A percentile compares a stretch with the other conserved stretches of the same genome.
phyloP scores from a whole-genome alignment of 805 yeast genomes.

The Candida khao-thaluensis region DNA sequence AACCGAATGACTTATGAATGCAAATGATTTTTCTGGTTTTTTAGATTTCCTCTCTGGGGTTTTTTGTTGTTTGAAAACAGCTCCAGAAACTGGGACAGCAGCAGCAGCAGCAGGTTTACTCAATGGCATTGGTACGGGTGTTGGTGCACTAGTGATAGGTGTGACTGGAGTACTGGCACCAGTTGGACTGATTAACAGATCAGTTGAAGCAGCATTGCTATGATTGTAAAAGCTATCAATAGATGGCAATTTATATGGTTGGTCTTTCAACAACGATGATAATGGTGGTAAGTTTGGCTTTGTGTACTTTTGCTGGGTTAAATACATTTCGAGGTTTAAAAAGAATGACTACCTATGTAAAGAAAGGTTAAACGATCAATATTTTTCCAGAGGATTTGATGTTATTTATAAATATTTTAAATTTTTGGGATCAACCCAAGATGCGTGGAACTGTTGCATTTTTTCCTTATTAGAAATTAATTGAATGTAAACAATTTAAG shows the following conservation, averaged over 20 bases:
- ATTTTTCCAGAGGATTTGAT: not conserved
- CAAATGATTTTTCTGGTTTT: constrained; percentile 47
- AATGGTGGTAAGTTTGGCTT: constrained; percentile 42
- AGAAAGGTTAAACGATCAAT: not conserved
- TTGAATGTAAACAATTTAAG: constrained; percentile 12
- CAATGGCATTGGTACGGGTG: constrained; percentile 5
- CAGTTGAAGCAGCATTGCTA: constrained; percentile 5
- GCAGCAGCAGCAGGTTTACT: too few relatives aligned
- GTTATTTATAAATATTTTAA: constrained; percentile 5
- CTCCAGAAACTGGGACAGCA: too few relatives aligned
- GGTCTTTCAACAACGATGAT: constrained; percentile 29
- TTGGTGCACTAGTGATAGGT: constrained; percentile 9
- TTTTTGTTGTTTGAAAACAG: not conserved
- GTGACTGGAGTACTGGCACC: constrained; percentile 6
- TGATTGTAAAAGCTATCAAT: constrained; percentile 11
- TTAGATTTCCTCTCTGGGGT: constrained; percentile 6
- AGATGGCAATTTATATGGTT: constrained; percentile 13
- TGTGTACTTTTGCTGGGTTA: constrained; percentile 36
- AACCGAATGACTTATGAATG: constrained; percentile 92
- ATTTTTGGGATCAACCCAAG: constrained; percentile 4
- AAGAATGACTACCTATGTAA: not conserved
- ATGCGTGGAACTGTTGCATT: not conserved
- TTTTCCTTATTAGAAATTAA: constrained; percentile 8
- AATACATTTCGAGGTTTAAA: constrained; percentile 7
- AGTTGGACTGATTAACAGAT: constrained; percentile 6